phyloP scores from a whole-genome alignment of 495 filamentous ascomycete species.

The Annulohypoxylon maeteangense region DNA sequence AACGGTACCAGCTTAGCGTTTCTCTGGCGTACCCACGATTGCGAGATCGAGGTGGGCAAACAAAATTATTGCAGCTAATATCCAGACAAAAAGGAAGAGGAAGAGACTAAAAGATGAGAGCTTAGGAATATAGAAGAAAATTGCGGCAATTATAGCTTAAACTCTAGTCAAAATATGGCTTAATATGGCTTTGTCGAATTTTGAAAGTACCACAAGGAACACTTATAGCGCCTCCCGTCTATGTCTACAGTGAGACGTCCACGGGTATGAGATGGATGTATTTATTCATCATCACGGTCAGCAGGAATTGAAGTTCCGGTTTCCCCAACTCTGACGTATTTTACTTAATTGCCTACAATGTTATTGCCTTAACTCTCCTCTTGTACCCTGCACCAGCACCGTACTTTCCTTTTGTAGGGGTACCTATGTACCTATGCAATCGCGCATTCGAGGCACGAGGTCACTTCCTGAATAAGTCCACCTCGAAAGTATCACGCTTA shows the following conservation, averaged over 20 bases:
- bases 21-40: neutral
- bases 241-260: constrained; percentile 1
- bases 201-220: constrained; percentile 12
- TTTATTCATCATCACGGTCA: constrained; percentile 20
- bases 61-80: neutral
- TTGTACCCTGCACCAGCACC: neutral
- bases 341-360: constrained; percentile 4
- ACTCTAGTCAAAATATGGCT: constrained; percentile 9
- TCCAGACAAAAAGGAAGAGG: constrained; percentile 1
- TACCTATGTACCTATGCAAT: constrained; percentile 2
- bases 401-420: constrained; percentile 1
- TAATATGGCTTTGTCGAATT: constrained; percentile 28
- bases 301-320: constrained; percentile 38
- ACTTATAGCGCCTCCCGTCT: neutral
- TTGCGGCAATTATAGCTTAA: constrained; percentile 39
- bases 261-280: neutral
- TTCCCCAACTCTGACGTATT: constrained; percentile 39
- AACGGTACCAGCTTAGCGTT: constrained; percentile 20
- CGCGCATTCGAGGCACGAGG: constrained; percentile 10
- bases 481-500: neutral
- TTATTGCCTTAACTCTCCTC: constrained; percentile 16
- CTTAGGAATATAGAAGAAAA: constrained; percentile 5
- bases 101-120: neutral
- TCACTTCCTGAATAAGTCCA: neutral
- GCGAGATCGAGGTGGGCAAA: constrained; percentile 10